Base-by-base conservation (phyloP, 805 yeast genomes). In the Candida yuanshanica region DNA sequence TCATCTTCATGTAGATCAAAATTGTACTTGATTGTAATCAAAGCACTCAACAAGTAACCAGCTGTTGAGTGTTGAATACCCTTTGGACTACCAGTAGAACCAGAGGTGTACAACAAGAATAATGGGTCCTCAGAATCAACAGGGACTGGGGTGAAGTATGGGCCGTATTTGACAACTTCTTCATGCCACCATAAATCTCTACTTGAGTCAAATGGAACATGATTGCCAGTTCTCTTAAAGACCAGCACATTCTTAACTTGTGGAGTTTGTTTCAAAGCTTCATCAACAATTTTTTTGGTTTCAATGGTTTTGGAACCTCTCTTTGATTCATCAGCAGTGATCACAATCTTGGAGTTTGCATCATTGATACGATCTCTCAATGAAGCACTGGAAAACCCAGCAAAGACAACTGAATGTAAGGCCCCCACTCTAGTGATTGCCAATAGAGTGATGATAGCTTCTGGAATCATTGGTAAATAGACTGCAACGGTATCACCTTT, bases 381-480 rank as follows among this genome's bases (percentile, higher is more conserved):
- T 13, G 97, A 90, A 33, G 95, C 91, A 23, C 96, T 82, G 22
- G 95, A 83, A 63, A 85, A 85, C 6, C 95, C 95, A 22, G 95
- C 95, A 67, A 85, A 85, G 24, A 85, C 82, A 27, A 84, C 93
- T 3, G 91, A 82, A 62, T 85, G 95, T 45, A 84, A 69, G 12
- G 95, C 95, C 54, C 95, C 95, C 48, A 85, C 68, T 64, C 95
- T 73, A 33, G 77, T 75, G 56, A 84, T 82, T 20, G 95, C 95
- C 63, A 85, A 65, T 69, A 85, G 64, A 21, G 93, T 77, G 43
- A 82, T 68, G 38, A 85, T 65, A 31, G 93, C 90, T 59, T 83
- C 86, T 35, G 90, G 83, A 48, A 80, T 81, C 93, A 84, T 85
- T 54, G 95, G 95, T 68, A 85, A 69, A 61, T 85, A 85, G 39